Conservation (phyloP, 495 filamentous ascomycete genomes). For the Chaetomium cochliodes region DNA sequence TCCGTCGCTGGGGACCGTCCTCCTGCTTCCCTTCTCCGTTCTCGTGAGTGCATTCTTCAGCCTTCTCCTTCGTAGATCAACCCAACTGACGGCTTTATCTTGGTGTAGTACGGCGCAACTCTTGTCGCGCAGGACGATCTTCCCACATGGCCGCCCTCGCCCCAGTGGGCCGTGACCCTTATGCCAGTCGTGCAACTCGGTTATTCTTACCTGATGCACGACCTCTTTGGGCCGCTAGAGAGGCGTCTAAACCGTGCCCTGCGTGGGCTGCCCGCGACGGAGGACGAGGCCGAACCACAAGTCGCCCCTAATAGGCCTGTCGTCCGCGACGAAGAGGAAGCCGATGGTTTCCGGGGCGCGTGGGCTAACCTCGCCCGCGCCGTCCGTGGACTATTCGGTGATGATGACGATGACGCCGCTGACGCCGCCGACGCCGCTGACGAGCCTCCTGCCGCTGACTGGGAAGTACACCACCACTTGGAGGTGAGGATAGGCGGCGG, state of each 20-base stretch:
- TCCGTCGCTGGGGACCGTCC: conserved; percentile 32
- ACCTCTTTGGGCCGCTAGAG: conserved; percentile 61
- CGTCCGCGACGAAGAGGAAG: conserved; percentile 9
- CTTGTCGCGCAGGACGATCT: conserved; percentile 31
- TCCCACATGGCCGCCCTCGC: conserved; percentile 67
- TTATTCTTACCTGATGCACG: conserved; percentile 67
- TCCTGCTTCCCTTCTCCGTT: conserved; percentile 37
- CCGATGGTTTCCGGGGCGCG: conserved; percentile 16
- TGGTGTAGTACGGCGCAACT: conserved; percentile 26
- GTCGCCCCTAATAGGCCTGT: not conserved
- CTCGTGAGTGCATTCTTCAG: conserved; percentile 31
- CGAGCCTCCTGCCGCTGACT: conserved; percentile 25
- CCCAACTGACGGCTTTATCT: not conserved
- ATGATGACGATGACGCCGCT: conserved; percentile 30
- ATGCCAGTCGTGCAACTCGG: conserved; percentile 66
- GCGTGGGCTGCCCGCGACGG: conserved; percentile 27
- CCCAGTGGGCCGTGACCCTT: conserved; percentile 64
- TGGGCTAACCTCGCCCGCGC: conserved; percentile 24
- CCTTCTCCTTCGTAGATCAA: no score
- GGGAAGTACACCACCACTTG: conserved; percentile 47
- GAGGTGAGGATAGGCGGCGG: conserved; percentile 44
- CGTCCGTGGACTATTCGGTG: conserved; percentile 25
- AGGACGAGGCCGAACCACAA: conserved; percentile 18
- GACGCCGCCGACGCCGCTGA: no score
- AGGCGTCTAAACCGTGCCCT: conserved; percentile 54